Evolutionary conservation across 1,139 yeast genomes (phyloP).

Genomic region (Geotrichum macrosporum): DNA sequence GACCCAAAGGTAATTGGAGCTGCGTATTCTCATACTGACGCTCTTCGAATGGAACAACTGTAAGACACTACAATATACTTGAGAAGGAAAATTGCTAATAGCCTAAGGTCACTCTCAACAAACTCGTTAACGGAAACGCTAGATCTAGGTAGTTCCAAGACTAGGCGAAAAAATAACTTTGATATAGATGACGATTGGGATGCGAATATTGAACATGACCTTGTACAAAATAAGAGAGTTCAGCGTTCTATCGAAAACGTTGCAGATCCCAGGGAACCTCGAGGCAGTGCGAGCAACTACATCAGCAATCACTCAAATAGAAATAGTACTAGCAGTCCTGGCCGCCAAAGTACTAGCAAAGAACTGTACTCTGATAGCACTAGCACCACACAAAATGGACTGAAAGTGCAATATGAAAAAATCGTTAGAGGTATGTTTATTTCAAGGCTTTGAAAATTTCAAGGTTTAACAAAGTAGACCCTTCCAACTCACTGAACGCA

Average conservation of each 20-base stretch:
- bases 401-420: slow-evolving; percentile 37
- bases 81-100: neutral
- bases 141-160: slow-evolving; percentile 11
- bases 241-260: slow-evolving; percentile 37
- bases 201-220: slow-evolving; percentile 63
- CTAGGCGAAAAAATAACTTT: slow-evolving; percentile 30
- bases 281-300: slow-evolving; percentile 16
- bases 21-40: slow-evolving; percentile 42
- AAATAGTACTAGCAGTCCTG: slow-evolving; percentile 2
- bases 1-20: slow-evolving; percentile 43
- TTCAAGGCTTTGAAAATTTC: no score
- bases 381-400: slow-evolving; percentile 26
- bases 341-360: slow-evolving; percentile 17
- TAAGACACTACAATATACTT: neutral
- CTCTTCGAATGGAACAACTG: slow-evolving; percentile 27
- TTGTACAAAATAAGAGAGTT: slow-evolving; percentile 37
- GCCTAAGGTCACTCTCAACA: slow-evolving; percentile 16
- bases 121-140: slow-evolving; percentile 14
- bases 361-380: slow-evolving; percentile 25
- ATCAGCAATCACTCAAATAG: neutral
- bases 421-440: slow-evolving; percentile 34
- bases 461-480: no score
- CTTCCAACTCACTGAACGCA: slow-evolving; percentile 19
- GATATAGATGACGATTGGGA: slow-evolving; percentile 93
- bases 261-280: slow-evolving; percentile 22